Base-by-base conservation (phyloP, 1,284 basidiomycete genomes). In the Butyriboletus appendiculatus region DNA sequence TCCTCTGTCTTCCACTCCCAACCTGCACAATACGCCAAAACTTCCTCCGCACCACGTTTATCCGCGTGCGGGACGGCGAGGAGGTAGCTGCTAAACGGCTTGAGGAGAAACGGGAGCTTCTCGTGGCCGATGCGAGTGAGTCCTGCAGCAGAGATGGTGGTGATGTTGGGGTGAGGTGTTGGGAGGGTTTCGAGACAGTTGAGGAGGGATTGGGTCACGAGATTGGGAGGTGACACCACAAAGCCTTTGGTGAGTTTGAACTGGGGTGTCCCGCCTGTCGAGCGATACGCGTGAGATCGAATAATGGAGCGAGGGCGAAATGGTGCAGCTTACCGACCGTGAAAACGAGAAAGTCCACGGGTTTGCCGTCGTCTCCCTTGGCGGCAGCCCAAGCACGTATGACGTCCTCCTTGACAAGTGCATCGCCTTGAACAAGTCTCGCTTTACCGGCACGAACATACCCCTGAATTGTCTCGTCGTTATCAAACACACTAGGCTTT, bases 31-130 rank as follows among this genome's bases (percentile, higher is more conserved):
- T 84, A 68, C 1, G 74, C 69, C 10, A 81, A 49, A 2, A 77
- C 64, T 26, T 77, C 72, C 65, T 88, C 86, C 34, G 72, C 64
- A 5, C 79, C 82, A 40, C 79, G 52, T 64, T 88, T 88, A 69
- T 88, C 85, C 24, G 62, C 69, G 61, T 84, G 84, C 4, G 82
- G 77, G 0, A 38, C 54, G 3, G 60, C 38, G 35, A 85, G 71
- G 3, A 61, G 0, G 52, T 68, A 73, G 8, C 63, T 58, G 64
- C 84, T 85, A 0, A 87, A 0, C 0, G 74, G 75, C 57, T 78
- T 81, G 32, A 84, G 57, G 3, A 69, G 59, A 28, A 80, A 40
- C 0, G 86, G 86, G 1, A 88, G 72, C 10, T 69, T 62, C 0
- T 62, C 54, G 59, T 80, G 78, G 3, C 80, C 76, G 1, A 65